Conservation (phyloP, 495 filamentous ascomycete species). For the Trichocladium uniseriatum region DNA sequence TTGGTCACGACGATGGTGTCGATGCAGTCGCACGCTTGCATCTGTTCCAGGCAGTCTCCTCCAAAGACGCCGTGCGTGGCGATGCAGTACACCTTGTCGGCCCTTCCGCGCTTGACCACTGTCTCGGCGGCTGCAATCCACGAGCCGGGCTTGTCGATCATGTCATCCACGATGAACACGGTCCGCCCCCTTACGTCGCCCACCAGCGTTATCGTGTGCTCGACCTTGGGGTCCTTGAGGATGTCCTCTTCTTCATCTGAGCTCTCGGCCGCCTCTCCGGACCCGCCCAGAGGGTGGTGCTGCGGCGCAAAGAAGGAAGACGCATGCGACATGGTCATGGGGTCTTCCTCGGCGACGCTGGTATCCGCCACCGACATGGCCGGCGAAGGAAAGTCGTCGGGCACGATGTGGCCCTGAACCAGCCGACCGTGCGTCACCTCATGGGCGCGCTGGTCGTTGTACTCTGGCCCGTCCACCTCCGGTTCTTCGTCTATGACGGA, state of each 20-base stretch:
- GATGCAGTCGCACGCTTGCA: slow-evolving; percentile 87
- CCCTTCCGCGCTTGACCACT: slow-evolving; percentile 82
- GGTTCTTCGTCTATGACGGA: slow-evolving; percentile 35
- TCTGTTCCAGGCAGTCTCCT: slow-evolving; percentile 76
- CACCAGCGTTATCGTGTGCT: slow-evolving; percentile 92
- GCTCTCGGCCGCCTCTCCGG: slow-evolving; percentile 64
- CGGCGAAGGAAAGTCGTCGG: slow-evolving; percentile 82
- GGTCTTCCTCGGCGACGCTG: slow-evolving; percentile 49
- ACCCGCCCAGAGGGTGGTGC: slow-evolving; percentile 67
- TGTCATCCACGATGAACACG: slow-evolving; percentile 94
- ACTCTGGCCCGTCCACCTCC: slow-evolving; percentile 50
- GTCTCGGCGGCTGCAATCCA: slow-evolving; percentile 99
- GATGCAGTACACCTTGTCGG: slow-evolving; percentile 93
- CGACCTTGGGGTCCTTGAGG: slow-evolving; percentile 60
- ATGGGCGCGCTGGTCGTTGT: slow-evolving; percentile 74
- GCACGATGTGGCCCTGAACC: slow-evolving; percentile 92
- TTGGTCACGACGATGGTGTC: slow-evolving; percentile 93
- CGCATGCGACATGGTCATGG: slow-evolving; percentile 46
- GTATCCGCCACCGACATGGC: slow-evolving; percentile 49
- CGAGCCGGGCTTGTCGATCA: slow-evolving; percentile 94
- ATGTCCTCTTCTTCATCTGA: slow-evolving; percentile 86
- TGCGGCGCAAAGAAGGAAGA: slow-evolving; percentile 48
- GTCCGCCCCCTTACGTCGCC: slow-evolving; percentile 79
- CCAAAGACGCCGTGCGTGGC: slow-evolving; percentile 94
- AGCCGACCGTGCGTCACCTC: slow-evolving; percentile 89